These are phyloP conservation scores for Volvox carteri DNA, from an alignment of 163 green algal genomes.

Conservation along the genomic window DNA sequence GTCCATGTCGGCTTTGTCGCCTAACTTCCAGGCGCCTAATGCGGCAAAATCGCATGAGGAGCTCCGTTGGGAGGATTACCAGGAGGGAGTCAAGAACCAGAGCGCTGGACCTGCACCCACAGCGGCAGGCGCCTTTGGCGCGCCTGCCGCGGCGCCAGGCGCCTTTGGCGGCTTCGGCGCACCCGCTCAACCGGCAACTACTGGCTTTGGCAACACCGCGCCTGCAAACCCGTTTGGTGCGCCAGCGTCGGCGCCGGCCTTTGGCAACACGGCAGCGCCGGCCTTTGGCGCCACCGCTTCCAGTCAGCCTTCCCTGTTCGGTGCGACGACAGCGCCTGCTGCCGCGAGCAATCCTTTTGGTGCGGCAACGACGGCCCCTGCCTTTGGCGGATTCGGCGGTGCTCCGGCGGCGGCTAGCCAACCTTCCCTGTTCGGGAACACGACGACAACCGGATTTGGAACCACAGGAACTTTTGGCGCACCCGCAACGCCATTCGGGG, in stretches of 20 bases:
- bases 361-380: neutral
- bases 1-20: constrained; percentile 86
- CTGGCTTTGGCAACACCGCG: constrained; percentile 67
- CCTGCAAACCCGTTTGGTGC: constrained; percentile 52
- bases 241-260: constrained; percentile 38
- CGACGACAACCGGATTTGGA: constrained; percentile 23
- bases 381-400: constrained; percentile 63
- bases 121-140: constrained; percentile 52
- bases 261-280: constrained; percentile 56
- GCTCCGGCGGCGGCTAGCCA: constrained; percentile 26
- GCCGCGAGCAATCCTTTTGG: constrained; percentile 69
- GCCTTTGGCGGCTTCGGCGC: constrained; percentile 61
- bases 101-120: constrained; percentile 14
- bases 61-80: constrained; percentile 94
- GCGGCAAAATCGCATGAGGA: constrained; percentile 87
- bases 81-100: constrained; percentile 69
- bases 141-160: neutral
- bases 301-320: constrained; percentile 25
- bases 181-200: constrained; percentile 21
- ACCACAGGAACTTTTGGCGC: neutral
- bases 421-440: constrained; percentile 48
- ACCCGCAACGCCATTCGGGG: neutral
- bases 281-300: constrained; percentile 19
- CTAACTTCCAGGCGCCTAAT: constrained; percentile 70
- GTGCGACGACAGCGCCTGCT: neutral